Evolutionary conservation across 129 eudicot species (phyloP).

Genomic region (Chrysanthemum lavandulifolium): DNA sequence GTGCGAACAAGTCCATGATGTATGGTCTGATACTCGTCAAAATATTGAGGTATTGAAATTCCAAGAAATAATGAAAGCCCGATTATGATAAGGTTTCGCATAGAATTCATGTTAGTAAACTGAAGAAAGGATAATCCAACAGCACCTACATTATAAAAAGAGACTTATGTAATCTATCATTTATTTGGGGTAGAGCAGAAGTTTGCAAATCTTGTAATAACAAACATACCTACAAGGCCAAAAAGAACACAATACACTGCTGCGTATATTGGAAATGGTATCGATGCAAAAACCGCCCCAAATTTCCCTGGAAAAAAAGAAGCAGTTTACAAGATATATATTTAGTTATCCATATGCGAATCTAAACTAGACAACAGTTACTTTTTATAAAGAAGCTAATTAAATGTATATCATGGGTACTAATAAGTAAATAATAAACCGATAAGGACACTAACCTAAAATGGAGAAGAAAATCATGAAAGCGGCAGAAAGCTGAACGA

Average conservation of each 20-base stretch:
- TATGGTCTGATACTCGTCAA: slow-evolving; percentile 51
- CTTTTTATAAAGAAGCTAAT: neutral
- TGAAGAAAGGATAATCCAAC: slow-evolving; percentile 97
- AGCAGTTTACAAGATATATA: neutral
- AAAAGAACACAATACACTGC: slow-evolving; percentile 91
- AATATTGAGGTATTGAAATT: slow-evolving; percentile 88
- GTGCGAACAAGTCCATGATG: slow-evolving; percentile 86
- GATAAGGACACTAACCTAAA: slow-evolving; percentile 49
- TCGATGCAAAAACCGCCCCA: slow-evolving; percentile 98
- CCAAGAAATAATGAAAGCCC: slow-evolving; percentile 97
- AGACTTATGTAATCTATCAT: neutral
- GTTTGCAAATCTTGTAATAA: slow-evolving; percentile 1
- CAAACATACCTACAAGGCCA: slow-evolving; percentile 85
- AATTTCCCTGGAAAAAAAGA: slow-evolving; percentile 72
- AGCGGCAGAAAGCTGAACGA: slow-evolving; percentile 88
- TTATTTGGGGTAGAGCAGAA: neutral
- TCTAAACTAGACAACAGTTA: neutral
- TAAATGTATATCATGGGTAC: neutral
- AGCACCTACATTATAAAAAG: slow-evolving; percentile 50
- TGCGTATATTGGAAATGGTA: slow-evolving; percentile 92
- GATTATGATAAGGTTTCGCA: slow-evolving; percentile 92
- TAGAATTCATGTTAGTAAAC: slow-evolving; percentile 98
- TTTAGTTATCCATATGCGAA: slow-evolving; percentile 7
- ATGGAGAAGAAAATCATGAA: slow-evolving; percentile 89
- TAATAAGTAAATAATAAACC: neutral